These are phyloP conservation scores for Chondrus crispus DNA, from an alignment of 23 red algal genomes.

Conservation along the genomic window DNA sequence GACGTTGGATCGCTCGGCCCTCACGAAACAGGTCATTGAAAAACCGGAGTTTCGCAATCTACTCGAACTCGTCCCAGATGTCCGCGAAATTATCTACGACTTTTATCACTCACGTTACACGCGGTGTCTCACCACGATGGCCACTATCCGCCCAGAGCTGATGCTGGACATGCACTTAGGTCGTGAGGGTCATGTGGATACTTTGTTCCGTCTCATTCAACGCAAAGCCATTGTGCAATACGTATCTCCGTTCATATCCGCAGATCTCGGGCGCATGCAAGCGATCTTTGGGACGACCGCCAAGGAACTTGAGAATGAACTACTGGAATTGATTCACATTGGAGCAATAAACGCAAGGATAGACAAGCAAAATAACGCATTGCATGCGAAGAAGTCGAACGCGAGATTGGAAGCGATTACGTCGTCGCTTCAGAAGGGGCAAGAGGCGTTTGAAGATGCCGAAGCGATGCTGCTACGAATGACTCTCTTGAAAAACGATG, in stretches of 20 bases:
- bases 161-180: conserved; percentile 76
- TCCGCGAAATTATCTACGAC: conserved; percentile 78
- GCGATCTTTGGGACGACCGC: conserved; percentile 55
- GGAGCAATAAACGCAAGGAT: conserved; percentile 73
- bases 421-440: conserved; percentile 26
- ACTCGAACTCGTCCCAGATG: conserved; percentile 81
- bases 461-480: conserved; percentile 73
- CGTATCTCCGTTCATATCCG: conserved; percentile 70
- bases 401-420: conserved; percentile 20
- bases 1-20: conserved; percentile 47
- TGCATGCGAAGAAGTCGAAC: conserved; percentile 42
- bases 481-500: conserved; percentile 56
- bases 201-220: conserved; percentile 62
- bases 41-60: conserved; percentile 50
- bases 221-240: conserved; percentile 79
- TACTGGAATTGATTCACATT: conserved; percentile 69
- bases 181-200: conserved; percentile 53
- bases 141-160: conserved; percentile 53
- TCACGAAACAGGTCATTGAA: conserved; percentile 45
- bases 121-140: conserved; percentile 51
- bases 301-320: conserved; percentile 51
- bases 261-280: conserved; percentile 64
- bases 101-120: conserved; percentile 83
- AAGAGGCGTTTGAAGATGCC: conserved; percentile 59
- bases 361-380: conserved; percentile 54